Evolutionary conservation across 2,329 filamentous ascomycete species (phyloP).

Genomic region (Fonsecaea pedrosoi): DNA sequence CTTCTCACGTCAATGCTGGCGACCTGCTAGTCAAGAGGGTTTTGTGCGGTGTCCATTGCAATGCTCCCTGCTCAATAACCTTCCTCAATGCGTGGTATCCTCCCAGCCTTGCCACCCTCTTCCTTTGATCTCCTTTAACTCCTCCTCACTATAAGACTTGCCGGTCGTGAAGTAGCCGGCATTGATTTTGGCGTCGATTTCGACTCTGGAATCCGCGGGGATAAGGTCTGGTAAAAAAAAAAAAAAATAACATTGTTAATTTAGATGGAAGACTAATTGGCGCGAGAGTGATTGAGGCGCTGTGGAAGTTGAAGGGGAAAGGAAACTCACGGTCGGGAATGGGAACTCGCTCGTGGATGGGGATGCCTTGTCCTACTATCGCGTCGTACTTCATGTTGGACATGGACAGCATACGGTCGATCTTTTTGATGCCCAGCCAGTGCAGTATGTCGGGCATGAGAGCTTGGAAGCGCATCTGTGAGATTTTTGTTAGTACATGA

Average conservation of each 20-base stretch:
- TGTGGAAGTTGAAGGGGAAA: background rate
- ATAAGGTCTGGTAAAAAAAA: constrained; percentile 69
- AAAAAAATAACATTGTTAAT: background rate
- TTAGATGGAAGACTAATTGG: background rate
- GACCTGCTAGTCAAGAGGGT: background rate
- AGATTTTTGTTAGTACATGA: background rate
- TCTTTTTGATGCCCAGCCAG: constrained; percentile 98
- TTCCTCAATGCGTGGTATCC: constrained; percentile 27
- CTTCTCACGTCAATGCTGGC: too few species aligned
- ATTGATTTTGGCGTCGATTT: constrained; percentile 98
- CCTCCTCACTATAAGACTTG: constrained; percentile 84
- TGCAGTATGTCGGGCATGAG: constrained; percentile 98
- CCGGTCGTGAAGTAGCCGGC: constrained; percentile 87
- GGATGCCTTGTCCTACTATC: constrained; percentile 61
- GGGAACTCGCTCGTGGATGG: constrained; percentile 87
- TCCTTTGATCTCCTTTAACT: constrained; percentile 83
- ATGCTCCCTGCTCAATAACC: background rate
- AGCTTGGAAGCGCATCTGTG: constrained; percentile 88
- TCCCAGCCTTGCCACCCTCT: constrained; percentile 66
- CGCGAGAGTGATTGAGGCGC: background rate
- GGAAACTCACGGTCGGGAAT: constrained; percentile 69
- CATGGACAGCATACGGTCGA: constrained; percentile 98
- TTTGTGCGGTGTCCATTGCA: background rate
- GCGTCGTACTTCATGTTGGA: constrained; percentile 72
- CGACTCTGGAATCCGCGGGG: constrained; percentile 89